Evolutionary conservation across 2,329 filamentous ascomycete species (phyloP), one percentile per base, ranked within the genome.

Genomic region (Aspergillus intermedius): DNA sequence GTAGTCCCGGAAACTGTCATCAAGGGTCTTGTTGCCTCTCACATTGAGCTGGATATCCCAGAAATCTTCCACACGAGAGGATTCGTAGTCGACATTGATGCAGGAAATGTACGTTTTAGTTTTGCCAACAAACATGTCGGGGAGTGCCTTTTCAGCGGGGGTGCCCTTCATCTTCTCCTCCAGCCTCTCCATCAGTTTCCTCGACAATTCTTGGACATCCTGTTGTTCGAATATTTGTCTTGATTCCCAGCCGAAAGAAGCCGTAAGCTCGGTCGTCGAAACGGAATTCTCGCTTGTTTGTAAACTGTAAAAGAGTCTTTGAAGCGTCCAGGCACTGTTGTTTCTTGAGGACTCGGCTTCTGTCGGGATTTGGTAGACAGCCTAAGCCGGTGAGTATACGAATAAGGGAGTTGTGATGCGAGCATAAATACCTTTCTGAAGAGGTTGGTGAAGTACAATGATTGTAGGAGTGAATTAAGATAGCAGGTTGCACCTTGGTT

Each of bases 31-130:
- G 77, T 95, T 96, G 28, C 90, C 91, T 54, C 87, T 87, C 45
- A 98, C 94, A 58, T 97, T 98, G 58, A 98, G 81, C 67, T 98
- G 93, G 51, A 98, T 88, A 66, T 98, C 93, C 93, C 93, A 98
- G 68, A 96, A 98, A 60, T 98, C 94, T 69, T 98, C 93, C 56
- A 93, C 82, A 53, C 91, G 82, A 53, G 91, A 95, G 19, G 90
- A 96, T 73, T 97, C 91, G 73, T 95, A 98, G 61, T 95, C 85
- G 53, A 98, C 94, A 67, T 98, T 93, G 67, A 98, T 96, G 74
- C 94, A 98, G 19, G 88, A 94, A 56, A 98, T 94, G 69, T 97
- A 98, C 0, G 93, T 98, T 74, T 97, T 97, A 69, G 94, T 91
- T 72, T 97, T 97, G 49, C 93, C 94, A 50, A 93, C 91, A 62